These are phyloP conservation scores for Leccinum olivaceopallidum DNA, from an alignment of 768 basidiomycete species.

Conservation along the genomic window DNA sequence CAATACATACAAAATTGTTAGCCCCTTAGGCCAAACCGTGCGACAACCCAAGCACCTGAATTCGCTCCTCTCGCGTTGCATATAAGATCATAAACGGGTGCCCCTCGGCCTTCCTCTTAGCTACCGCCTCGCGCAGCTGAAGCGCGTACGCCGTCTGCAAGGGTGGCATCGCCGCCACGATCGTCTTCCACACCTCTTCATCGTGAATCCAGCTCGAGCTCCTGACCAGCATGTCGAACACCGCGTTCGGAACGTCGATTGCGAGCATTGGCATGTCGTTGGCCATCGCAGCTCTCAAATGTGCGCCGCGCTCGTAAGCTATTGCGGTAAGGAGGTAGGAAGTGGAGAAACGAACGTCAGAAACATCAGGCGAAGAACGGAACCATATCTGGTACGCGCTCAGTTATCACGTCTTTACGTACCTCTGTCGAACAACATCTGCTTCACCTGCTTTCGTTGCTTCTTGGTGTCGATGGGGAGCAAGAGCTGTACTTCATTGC, in stretches of 20 bases:
- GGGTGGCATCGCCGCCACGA: conserved; percentile 55
- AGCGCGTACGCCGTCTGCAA: conserved; percentile 61
- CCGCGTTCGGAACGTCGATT: conserved; percentile 59
- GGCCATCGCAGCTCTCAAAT: conserved; percentile 60
- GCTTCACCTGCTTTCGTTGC: conserved; percentile 69
- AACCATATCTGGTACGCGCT: background rate
- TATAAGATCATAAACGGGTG: conserved; percentile 63
- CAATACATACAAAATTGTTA: background rate
- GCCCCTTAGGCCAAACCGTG: conserved; percentile 6
- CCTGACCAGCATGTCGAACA: conserved; percentile 64
- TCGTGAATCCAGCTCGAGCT: conserved; percentile 66
- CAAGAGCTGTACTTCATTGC: conserved; percentile 59
- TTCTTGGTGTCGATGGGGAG: conserved; percentile 74
- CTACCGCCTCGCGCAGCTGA: conserved; percentile 61
- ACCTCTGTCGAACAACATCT: conserved; percentile 72
- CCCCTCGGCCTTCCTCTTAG: conserved; percentile 63
- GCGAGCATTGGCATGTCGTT: conserved; percentile 67
- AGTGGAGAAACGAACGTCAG: background rate
- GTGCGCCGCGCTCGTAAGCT: conserved; percentile 65
- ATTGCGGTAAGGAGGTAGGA: background rate
- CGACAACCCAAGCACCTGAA: conserved; percentile 54
- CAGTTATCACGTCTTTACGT: background rate
- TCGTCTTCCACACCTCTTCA: conserved; percentile 71
- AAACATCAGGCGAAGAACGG: background rate
- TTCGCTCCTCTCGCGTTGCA: conserved; percentile 67